phyloP scores from a whole-genome alignment of 1,139 yeast species.

The Scheffersomyces titani region DNA sequence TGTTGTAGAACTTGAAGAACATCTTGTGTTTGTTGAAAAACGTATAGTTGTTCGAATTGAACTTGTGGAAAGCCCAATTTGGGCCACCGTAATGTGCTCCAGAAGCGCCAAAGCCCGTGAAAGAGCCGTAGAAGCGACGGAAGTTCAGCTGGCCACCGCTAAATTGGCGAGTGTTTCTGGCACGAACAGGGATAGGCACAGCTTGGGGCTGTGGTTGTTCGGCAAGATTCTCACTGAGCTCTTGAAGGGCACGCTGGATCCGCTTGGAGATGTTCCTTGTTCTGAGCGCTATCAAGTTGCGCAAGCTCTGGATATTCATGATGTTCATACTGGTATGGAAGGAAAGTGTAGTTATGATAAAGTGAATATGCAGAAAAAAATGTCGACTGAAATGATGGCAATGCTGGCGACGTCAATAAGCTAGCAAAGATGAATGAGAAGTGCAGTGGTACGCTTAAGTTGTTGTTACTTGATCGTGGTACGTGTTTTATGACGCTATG shows the following conservation, averaged over 20 bases:
- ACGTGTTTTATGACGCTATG: neutral
- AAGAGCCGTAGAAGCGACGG: neutral
- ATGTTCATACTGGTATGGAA: neutral
- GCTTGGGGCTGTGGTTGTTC: slow-evolving; percentile 11
- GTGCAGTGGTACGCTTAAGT: neutral
- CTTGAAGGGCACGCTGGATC: slow-evolving; percentile 32
- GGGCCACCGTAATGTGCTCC: neutral
- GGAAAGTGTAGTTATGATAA: too few relatives aligned
- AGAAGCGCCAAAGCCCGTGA: neutral
- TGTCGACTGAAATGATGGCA: too few relatives aligned
- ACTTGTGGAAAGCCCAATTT: slow-evolving; percentile 4
- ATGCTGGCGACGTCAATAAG: neutral
- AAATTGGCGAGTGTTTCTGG: slow-evolving; percentile 17
- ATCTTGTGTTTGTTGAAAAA: slow-evolving; percentile 11
- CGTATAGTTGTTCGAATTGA: slow-evolving; percentile 2
- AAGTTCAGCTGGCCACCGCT: neutral
- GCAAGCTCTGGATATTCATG: slow-evolving; percentile 3
- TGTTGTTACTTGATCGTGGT: neutral
- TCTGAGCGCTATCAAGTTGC: slow-evolving; percentile 19
- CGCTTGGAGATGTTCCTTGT: slow-evolving; percentile 28
- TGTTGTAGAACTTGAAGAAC: slow-evolving; percentile 14
- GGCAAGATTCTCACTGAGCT: slow-evolving; percentile 26
- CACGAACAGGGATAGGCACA: slow-evolving; percentile 26
- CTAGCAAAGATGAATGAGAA: neutral
- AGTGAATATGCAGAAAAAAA: too few relatives aligned